Base-by-base conservation (phyloP, 805 yeast genomes). In the Tetrapisispora arboricola region DNA sequence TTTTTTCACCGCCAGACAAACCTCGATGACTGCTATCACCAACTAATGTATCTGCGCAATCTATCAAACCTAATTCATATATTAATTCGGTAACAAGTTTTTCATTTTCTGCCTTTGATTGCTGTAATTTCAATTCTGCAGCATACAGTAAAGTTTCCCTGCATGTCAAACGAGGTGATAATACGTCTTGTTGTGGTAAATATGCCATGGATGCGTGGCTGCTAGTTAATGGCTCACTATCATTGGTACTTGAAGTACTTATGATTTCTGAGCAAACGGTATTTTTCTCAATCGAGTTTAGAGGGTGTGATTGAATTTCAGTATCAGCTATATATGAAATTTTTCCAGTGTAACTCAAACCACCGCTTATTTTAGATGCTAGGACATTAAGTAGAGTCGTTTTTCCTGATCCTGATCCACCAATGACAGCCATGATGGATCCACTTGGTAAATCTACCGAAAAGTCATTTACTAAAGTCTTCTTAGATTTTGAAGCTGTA, bases 361-460 rank as follows among this genome's bases (percentile, higher is more conserved):
- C 67, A 24, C 65, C 46, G 35, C 57, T 50, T 16, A 71, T 64
- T 47, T 81, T 58, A 35, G 75, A 71, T 0, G 85, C 77, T 36
- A 81, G 56, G 0, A 76, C 75, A 54, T 85, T 85, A 18, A 85
- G 63, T 33, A 85, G 57, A 0, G 95, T 83, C 0, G 95, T 85
- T 53, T 86, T 85, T 3, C 94, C 95, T 3, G 86, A 76, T 0
- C 95, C 95, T 0, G 88, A 80, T 0, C 94, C 90, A 2, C 95
- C 95, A 65, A 86, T 72, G 9, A 85, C 81, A 6, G 94, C 94
- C 60, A 85, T 69, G 29, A 86, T 60, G 9, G 80, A 66, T 15
- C 84, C 83, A 12, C 73, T 57, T 0, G 75, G 72, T 10, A 83
- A 65, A 38, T 75, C 76, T 44, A 83, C 69, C 2, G 83, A 74